Percentiles rank a stretch among this genome's conserved stretches.
Evolutionary conservation across 2,329 filamentous ascomycete species (phyloP).

Genomic region (Colletotrichum trifolii): DNA sequence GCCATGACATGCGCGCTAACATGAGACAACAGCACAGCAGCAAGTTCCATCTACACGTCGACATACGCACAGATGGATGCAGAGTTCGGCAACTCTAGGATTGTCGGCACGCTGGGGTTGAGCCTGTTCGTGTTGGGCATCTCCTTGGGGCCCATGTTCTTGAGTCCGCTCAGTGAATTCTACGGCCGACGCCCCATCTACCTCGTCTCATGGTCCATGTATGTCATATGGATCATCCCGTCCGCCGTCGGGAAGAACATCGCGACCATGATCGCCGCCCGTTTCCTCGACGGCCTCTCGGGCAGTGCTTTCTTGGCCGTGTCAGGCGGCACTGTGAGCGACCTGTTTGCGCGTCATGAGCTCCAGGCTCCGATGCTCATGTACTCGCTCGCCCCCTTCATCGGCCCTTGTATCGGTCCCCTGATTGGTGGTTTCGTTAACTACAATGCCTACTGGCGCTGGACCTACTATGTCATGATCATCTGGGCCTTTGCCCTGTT

Average conservation of each 20-base stretch:
- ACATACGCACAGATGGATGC: constrained; percentile 81
- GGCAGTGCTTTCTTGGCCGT: constrained; percentile 78
- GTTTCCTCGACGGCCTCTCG: constrained; percentile 81
- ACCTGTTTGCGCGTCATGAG: constrained; percentile 76
- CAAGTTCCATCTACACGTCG: constrained; percentile 88
- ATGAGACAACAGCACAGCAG: constrained; percentile 76
- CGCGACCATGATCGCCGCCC: constrained; percentile 79
- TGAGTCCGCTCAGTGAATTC: constrained; percentile 77
- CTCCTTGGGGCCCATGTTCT: constrained; percentile 70
- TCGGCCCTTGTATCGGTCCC: constrained; percentile 70
- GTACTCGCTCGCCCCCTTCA: constrained; percentile 74
- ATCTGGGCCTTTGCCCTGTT: constrained; percentile 82
- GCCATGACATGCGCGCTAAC: constrained; percentile 12
- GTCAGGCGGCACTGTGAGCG: constrained; percentile 86
- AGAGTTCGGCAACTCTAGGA: constrained; percentile 77
- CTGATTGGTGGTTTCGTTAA: constrained; percentile 85
- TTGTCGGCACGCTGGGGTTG: constrained; percentile 83
- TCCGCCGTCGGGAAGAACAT: constrained; percentile 85
- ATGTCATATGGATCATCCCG: constrained; percentile 83
- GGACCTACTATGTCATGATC: constrained; percentile 86
- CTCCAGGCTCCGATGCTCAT: constrained; percentile 87
- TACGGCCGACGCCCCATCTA: constrained; percentile 88
- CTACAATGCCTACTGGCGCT: constrained; percentile 78
- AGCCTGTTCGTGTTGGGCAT: constrained; percentile 85
- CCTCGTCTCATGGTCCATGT: constrained; percentile 77